These are phyloP conservation scores for Fusarium devonianum DNA, from an alignment of 2,329 filamentous ascomycete species.

Conservation along the genomic window DNA sequence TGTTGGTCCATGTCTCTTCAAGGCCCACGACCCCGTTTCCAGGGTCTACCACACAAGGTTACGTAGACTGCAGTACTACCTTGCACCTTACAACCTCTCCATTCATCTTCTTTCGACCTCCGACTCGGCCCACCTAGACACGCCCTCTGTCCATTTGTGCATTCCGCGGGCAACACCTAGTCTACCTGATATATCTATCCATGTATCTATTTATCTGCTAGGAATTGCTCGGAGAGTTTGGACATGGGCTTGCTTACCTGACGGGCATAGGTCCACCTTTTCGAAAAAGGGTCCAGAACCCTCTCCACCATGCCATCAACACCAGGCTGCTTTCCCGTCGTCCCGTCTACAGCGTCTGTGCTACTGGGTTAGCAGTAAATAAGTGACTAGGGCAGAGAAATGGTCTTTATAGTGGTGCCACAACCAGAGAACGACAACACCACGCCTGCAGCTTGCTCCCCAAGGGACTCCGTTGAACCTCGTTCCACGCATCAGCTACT, in stretches of 20 bases:
- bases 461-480: slow-evolving; percentile 7
- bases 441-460: slow-evolving; percentile 29
- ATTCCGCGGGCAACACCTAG: not conserved
- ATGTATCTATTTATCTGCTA: slow-evolving; percentile 4
- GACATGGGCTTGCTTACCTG: slow-evolving; percentile 1
- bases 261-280: slow-evolving; percentile 21
- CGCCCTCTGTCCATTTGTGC: not conserved
- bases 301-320: slow-evolving; percentile 3
- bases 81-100: slow-evolving; percentile 7
- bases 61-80: too few relatives aligned
- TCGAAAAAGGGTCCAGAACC: slow-evolving; percentile 30
- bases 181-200: not conserved
- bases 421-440: slow-evolving; percentile 28
- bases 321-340: not conserved
- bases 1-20: slow-evolving; percentile 1
- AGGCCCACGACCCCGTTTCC: slow-evolving; percentile 1
- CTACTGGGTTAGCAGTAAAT: too few relatives aligned
- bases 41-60: slow-evolving; percentile 6
- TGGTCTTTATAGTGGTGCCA: slow-evolving; percentile 36
- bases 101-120: slow-evolving; percentile 16
- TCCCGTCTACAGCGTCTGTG: too few relatives aligned
- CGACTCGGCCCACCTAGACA: slow-evolving; percentile 15
- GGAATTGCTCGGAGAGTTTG: slow-evolving; percentile 2
- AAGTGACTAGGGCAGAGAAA: slow-evolving; percentile 4
- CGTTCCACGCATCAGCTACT: slow-evolving; percentile 25